phyloP scores from a whole-genome alignment of 306 rosid species.

The Cajanus cajan region DNA sequence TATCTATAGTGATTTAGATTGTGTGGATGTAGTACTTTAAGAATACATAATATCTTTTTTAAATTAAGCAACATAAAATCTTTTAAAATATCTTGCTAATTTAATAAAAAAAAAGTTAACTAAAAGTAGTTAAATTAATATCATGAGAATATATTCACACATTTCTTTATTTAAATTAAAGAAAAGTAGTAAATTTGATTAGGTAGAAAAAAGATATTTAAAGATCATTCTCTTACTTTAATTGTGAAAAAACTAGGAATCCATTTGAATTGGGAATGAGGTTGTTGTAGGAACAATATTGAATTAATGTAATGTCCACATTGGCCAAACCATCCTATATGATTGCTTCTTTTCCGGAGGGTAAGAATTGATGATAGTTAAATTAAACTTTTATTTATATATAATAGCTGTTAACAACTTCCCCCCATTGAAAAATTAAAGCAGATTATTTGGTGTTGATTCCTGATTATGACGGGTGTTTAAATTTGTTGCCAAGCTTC shows the following conservation, averaged over 20 bases:
- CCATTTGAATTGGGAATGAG: neutral
- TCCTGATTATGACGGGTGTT: conserved; percentile 26
- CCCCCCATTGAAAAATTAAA: conserved; percentile 12
- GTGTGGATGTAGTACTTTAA: neutral
- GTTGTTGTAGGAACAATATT: neutral
- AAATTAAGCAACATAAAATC: neutral
- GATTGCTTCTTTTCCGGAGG: neutral
- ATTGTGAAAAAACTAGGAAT: neutral
- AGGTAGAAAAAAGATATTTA: neutral
- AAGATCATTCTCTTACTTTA: neutral
- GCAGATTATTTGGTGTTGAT: conserved; percentile 27
- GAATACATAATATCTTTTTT: neutral
- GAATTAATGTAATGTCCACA: neutral
- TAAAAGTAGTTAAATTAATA: neutral
- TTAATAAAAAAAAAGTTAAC: neutral
- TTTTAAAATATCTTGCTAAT: neutral
- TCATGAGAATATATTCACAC: neutral
- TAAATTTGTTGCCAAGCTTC: neutral
- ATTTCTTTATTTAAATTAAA: neutral
- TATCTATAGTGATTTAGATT: neutral
- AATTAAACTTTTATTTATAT: neutral
- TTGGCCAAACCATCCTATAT: neutral
- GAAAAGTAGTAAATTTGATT: neutral
- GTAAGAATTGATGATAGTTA: neutral
- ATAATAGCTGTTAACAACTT: conserved; percentile 38